Percentiles rank a stretch among this genome's conserved stretches.
Evolutionary conservation across 176 grass and related monocot genomes (phyloP).

Genomic region (Oryza punctata): DNA sequence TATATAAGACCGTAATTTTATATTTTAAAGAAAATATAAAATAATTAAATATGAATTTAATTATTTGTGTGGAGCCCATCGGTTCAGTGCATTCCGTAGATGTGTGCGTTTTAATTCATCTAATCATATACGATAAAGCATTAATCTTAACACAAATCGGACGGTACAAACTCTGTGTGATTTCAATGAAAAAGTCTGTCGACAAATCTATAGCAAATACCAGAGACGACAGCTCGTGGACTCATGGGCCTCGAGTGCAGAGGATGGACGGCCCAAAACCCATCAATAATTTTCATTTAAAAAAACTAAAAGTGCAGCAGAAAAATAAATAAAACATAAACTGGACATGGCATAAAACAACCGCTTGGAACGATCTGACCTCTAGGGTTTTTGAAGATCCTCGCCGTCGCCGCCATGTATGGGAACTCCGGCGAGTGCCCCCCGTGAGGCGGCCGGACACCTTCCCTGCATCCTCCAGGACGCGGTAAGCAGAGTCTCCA

Average conservation of each 20-base stretch:
- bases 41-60: no score
- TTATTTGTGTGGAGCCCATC: no score
- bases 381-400: slow-evolving; percentile 29
- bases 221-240: not conserved
- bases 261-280: not conserved
- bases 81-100: no score
- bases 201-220: no score
- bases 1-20: no score
- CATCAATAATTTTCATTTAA: not conserved
- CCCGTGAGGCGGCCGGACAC: not conserved
- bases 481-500: slow-evolving; percentile 11
- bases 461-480: not conserved
- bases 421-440: slow-evolving; percentile 36
- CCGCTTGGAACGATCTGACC: not conserved
- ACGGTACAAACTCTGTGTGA: no score
- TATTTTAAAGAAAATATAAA: no score
- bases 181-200: no score
- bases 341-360: slow-evolving; percentile 34
- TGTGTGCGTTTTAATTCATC: no score
- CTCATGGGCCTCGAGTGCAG: not conserved
- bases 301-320: not conserved
- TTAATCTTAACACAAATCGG: no score
- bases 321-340: not conserved
- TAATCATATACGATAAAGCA: no score
- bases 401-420: slow-evolving; percentile 48